A percentile compares a stretch with the other conserved stretches of the same genome.
These are phyloP conservation scores for Hygrophorus pudorinus DNA, from an alignment of 768 basidiomycete species.

Conservation along the genomic window DNA sequence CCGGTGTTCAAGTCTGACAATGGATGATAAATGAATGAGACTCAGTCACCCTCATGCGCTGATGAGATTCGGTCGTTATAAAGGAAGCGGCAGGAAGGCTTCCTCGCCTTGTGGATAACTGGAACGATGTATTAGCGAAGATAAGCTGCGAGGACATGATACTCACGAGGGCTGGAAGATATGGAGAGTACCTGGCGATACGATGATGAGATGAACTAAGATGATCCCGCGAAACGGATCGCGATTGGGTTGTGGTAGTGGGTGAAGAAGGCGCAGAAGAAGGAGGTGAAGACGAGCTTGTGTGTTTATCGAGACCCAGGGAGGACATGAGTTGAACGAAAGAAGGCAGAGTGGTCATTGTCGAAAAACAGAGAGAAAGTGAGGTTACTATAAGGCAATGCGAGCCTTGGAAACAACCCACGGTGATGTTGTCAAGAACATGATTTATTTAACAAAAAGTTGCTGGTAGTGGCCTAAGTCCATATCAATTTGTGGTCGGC, in stretches of 20 bases:
- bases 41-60: slow-evolving; percentile 24
- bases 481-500: slow-evolving; percentile 48
- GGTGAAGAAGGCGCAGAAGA: slow-evolving; percentile 35
- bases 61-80: slow-evolving; percentile 28
- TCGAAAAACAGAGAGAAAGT: slow-evolving; percentile 19
- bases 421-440: slow-evolving; percentile 44
- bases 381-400: slow-evolving; percentile 18
- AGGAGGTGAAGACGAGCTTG: slow-evolving; percentile 33
- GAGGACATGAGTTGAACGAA: slow-evolving; percentile 84
- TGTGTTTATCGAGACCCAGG: slow-evolving; percentile 54
- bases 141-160: slow-evolving; percentile 1
- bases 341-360: slow-evolving; percentile 71
- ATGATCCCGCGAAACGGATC: slow-evolving; percentile 23
- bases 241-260: slow-evolving; percentile 27
- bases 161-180: slow-evolving; percentile 31
- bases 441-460: slow-evolving; percentile 31
- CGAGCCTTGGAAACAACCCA: slow-evolving; percentile 45
- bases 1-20: slow-evolving; percentile 3
- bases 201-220: slow-evolving; percentile 24
- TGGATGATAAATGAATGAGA: slow-evolving; percentile 4
- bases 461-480: slow-evolving; percentile 2
- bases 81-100: slow-evolving; percentile 39
- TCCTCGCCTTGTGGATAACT: slow-evolving; percentile 35
- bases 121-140: slow-evolving; percentile 6
- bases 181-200: slow-evolving; percentile 27